Evolutionary conservation across 257 asterid species (phyloP).

Genomic region (Gardenia jasminoides): DNA sequence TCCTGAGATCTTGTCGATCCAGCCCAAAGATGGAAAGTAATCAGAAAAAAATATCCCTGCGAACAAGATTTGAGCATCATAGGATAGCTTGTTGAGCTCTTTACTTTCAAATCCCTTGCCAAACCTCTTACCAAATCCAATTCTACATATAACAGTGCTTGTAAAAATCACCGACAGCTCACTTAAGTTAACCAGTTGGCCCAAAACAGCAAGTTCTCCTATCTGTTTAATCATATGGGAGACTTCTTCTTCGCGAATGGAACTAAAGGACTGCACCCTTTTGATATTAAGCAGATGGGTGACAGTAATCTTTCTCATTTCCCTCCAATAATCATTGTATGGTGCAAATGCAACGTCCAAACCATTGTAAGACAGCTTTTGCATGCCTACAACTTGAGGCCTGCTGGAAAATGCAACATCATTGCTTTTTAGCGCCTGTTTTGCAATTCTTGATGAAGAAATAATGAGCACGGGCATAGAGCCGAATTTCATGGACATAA

Average conservation of each 20-base stretch:
- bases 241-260: background rate
- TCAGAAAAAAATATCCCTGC: background rate
- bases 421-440: slow-evolving; percentile 23
- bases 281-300: background rate
- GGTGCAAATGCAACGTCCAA: background rate
- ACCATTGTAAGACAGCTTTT: slow-evolving; percentile 20
- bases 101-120: background rate
- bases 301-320: background rate
- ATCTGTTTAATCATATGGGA: background rate
- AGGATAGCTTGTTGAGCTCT: background rate
- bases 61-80: background rate
- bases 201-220: background rate
- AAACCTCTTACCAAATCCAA: background rate
- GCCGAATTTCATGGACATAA: slow-evolving; percentile 26
- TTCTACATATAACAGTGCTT: background rate
- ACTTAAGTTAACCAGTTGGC: background rate
- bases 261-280: background rate
- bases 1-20: background rate
- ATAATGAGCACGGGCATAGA: slow-evolving; percentile 24
- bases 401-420: slow-evolving; percentile 25
- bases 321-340: background rate
- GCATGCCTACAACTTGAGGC: slow-evolving; percentile 6
- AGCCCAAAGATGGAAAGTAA: background rate
- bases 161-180: background rate
- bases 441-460: slow-evolving; percentile 25